Evolutionary conservation across 2,329 filamentous ascomycete genomes (phyloP).

Genomic region (Talaromyces sp.): DNA sequence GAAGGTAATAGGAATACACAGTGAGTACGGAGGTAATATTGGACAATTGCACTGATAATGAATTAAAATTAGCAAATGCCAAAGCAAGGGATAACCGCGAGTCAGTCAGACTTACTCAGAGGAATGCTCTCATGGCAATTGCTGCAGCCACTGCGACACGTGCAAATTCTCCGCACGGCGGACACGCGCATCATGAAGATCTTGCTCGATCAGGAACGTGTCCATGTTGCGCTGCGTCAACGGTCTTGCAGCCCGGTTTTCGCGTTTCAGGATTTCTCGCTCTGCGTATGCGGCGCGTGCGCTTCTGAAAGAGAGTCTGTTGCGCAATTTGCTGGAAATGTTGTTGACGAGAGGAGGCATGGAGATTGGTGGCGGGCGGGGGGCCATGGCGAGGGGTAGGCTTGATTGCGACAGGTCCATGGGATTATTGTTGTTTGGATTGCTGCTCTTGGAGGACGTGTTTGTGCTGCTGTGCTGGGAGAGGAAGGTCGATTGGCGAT

Average conservation of each 20-base stretch:
- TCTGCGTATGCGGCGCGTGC: constrained; percentile 36
- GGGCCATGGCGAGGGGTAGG: not conserved
- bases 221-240: constrained; percentile 40
- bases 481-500: constrained; percentile 10
- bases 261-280: constrained; percentile 36
- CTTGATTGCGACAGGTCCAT: constrained; percentile 10
- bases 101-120: not conserved
- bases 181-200: constrained; percentile 56
- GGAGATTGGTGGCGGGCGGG: not conserved
- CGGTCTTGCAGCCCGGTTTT: constrained; percentile 36
- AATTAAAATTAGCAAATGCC: not conserved
- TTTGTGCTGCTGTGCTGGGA: constrained; percentile 7
- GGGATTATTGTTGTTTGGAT: not conserved
- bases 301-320: constrained; percentile 34
- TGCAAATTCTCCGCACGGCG: constrained; percentile 61
- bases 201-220: constrained; percentile 35
- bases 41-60: not conserved
- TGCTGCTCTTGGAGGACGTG: not conserved
- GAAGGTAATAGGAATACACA: not conserved
- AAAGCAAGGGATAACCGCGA: not conserved
- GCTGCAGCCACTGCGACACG: constrained; percentile 72
- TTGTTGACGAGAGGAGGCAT: constrained; percentile 28
- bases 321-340: constrained; percentile 29
- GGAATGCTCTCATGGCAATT: constrained; percentile 67
- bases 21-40: not conserved